Evolutionary conservation across 768 basidiomycete species (phyloP), one percentile per base, ranked within the genome.

Genomic region (Phlebiopsis gigantea): DNA sequence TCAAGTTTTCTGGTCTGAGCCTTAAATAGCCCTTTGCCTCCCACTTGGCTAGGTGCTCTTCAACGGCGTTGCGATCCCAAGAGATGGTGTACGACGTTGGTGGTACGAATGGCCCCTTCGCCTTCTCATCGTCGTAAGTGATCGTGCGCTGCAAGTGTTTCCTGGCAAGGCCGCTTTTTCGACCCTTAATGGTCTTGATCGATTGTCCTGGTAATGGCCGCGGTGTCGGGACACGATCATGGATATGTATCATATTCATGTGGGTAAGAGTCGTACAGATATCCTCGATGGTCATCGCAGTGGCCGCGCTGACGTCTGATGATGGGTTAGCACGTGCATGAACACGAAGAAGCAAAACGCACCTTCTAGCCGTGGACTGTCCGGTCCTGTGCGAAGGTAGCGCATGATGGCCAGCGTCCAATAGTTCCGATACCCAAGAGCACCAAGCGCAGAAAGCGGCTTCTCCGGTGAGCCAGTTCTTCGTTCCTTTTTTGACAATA

Each of bases 401-500:
- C 85, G 80, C 83, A 93, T 94, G 53, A 98, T 67, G 31, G 92
- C 79, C 45, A 94, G 74, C 2, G 85, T 91, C 96, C 97, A 98
- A 68, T 98, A 98, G 61, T 87, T 90, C 74, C 79, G 86, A 74
- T 99, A 99, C n/a, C 93, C 90, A 53, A 98, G 76, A 12, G 90
- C 88, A 22, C 97, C 97, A 24, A 99, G 80, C 41, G 82, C 87
- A 43, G 94, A 98, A 12, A 99, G 81, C 12, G 97, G 97, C 64
- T 95, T 95, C 71, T 99, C 97, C 1, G 97, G 97, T 6, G 95
- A 93, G 21, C 97, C 97, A 10, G 84, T 67, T 53, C 93, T 77
- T 29, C 84, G 85, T 70, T 99, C 97, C 66, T 97, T 97, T 78
- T 91, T 96, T 6, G 95, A 97, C 62, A 99, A 74, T 7, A 97